A percentile compares a stretch with the other conserved stretches of the same genome.
Conservation (phyloP, 176 grass and related monocot genomes). For the Oryza rufipogon region DNA sequence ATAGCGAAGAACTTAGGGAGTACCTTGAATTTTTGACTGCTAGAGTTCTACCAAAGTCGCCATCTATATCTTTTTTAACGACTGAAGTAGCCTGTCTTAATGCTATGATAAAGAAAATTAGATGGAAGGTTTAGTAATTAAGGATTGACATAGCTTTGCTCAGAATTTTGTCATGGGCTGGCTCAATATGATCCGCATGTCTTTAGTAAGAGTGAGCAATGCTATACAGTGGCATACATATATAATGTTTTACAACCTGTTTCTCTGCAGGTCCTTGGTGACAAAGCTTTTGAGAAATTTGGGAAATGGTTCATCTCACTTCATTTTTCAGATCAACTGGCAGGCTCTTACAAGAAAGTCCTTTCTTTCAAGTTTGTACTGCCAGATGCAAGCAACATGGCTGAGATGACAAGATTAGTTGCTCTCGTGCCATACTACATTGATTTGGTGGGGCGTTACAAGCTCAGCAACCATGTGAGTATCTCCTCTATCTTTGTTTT, state of each 20-base stretch:
- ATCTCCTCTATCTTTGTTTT: neutral
- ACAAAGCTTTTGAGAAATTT: slow-evolving; percentile 87
- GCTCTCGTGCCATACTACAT: slow-evolving; percentile 95
- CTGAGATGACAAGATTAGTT: slow-evolving; percentile 88
- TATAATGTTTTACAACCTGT: slow-evolving; percentile 32
- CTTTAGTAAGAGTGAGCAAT: neutral
- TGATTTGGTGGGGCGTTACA: slow-evolving; percentile 91
- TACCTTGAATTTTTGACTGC: neutral
- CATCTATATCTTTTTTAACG: neutral
- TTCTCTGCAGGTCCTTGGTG: slow-evolving; percentile 75
- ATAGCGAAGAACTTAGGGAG: slow-evolving; percentile 15
- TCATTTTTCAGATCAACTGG: slow-evolving; percentile 86
- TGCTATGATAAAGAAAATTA: slow-evolving; percentile 4
- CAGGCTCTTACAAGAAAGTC: slow-evolving; percentile 84
- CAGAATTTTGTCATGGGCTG: neutral
- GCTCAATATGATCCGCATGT: neutral
- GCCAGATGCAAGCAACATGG: slow-evolving; percentile 79
- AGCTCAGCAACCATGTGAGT: slow-evolving; percentile 79
- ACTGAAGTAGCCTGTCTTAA: neutral
- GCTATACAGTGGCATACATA: neutral
- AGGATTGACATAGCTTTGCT: neutral
- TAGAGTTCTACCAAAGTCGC: neutral
- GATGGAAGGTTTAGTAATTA: neutral
- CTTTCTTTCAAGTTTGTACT: slow-evolving; percentile 88
- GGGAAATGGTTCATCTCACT: slow-evolving; percentile 96